Conservation (phyloP, 2,329 filamentous ascomycete genomes). For the Claviceps fusiformis region DNA sequence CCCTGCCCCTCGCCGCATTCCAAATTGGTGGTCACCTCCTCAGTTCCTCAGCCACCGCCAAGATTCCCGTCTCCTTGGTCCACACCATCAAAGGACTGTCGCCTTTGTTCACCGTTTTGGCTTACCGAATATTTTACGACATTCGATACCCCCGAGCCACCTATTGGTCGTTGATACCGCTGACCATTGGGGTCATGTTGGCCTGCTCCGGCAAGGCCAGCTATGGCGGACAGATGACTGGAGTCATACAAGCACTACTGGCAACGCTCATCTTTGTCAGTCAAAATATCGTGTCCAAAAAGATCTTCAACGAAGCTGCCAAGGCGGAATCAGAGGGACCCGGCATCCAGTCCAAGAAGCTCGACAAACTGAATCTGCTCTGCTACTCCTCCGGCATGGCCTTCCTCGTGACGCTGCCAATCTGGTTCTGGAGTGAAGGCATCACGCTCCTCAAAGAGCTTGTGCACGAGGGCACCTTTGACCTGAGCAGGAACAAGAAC, state of each 20-base stretch:
- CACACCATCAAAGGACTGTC: constrained; percentile 98
- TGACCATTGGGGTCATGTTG: constrained; percentile 89
- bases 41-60: constrained; percentile 83
- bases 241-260: constrained; percentile 76
- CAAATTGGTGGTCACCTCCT: constrained; percentile 89
- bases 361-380: constrained; percentile 91
- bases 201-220: constrained; percentile 73
- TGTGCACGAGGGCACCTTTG: constrained; percentile 64
- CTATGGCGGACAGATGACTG: constrained; percentile 76
- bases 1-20: constrained; percentile 82
- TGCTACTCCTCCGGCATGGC: constrained; percentile 95
- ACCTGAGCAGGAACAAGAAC: constrained; percentile 43
- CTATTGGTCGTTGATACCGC: constrained; percentile 77
- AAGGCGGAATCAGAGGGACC: constrained; percentile 65
- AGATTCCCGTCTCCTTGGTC: constrained; percentile 91
- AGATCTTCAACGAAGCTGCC: constrained; percentile 88
- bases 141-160: constrained; percentile 80
- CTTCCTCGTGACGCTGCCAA: constrained; percentile 73
- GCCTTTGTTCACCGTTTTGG: constrained; percentile 85
- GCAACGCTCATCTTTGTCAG: constrained; percentile 94
- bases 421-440: constrained; percentile 90
- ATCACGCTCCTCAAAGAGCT: constrained; percentile 65
- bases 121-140: constrained; percentile 78
- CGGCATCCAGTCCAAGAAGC: constrained; percentile 53
- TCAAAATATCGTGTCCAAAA: constrained; percentile 97